A percentile compares a stretch with the other conserved stretches of the same genome.
Conservation (phyloP, 352 stramenopile species). For the Detonula confervacea region DNA sequence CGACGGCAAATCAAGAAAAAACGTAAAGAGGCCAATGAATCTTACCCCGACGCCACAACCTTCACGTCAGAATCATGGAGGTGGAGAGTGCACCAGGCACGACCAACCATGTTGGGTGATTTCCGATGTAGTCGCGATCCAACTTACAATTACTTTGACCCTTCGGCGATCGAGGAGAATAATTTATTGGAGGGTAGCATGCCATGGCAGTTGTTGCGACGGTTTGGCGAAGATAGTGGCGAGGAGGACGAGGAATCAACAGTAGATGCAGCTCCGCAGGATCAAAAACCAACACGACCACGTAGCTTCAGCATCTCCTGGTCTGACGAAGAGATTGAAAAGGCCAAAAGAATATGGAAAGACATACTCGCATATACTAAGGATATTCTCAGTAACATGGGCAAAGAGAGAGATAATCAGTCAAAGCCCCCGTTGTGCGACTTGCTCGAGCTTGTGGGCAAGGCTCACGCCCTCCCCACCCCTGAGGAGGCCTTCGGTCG, state of each 20-base stretch:
- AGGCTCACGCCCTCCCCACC: slow-evolving; percentile 59
- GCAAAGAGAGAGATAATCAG: slow-evolving; percentile 19
- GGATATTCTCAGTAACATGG: slow-evolving; percentile 37
- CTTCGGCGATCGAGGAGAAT: slow-evolving; percentile 27
- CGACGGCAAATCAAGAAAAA: slow-evolving; percentile 54
- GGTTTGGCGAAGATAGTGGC: slow-evolving; percentile 16
- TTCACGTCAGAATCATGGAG: slow-evolving; percentile 64
- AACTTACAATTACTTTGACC: slow-evolving; percentile 58
- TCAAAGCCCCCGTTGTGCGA: slow-evolving; percentile 42
- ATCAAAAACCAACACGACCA: slow-evolving; percentile 4
- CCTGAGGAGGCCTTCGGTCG: slow-evolving; percentile 67
- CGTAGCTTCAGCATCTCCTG: slow-evolving; percentile 51
- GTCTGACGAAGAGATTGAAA: slow-evolving; percentile 56
- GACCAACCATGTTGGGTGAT: slow-evolving; percentile 56
- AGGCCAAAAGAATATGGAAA: slow-evolving; percentile 63
- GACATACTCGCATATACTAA: slow-evolving; percentile 53
- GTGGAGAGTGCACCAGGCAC: slow-evolving; percentile 57
- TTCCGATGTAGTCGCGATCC: slow-evolving; percentile 38
- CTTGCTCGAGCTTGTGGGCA: slow-evolving; percentile 51
- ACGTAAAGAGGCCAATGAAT: slow-evolving; percentile 44
- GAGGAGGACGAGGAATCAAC: background rate
- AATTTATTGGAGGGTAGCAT: slow-evolving; percentile 25
- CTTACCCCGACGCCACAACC: slow-evolving; percentile 49
- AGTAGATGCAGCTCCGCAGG: slow-evolving; percentile 11
- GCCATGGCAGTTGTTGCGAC: slow-evolving; percentile 48